Evolutionary conservation across 2,329 filamentous ascomycete genomes (phyloP), one percentile per base, ranked within the genome.

Genomic region (Apiospora marii): DNA sequence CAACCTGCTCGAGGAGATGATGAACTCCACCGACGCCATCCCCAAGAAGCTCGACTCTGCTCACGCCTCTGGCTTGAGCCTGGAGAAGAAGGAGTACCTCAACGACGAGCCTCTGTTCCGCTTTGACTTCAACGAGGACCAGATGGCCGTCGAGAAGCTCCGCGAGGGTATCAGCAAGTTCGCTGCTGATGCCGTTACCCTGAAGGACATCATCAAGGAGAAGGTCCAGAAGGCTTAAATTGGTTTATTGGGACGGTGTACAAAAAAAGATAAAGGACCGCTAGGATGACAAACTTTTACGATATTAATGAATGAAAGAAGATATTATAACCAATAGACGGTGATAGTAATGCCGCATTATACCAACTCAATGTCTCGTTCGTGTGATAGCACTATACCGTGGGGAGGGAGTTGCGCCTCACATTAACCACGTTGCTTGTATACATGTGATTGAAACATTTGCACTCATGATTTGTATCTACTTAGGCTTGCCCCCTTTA

Each of bases 131-230:
- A 99, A 99, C 90, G 96, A 99, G 90, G 95, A 99, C 82, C 93
- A 96, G 85, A 99, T 99, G 96, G 96, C 94, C 76, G 94, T 97
- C 78, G 95, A 98, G 92, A 99, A 99, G 93, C 92, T 99, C 80
- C 94, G 95, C 75, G 96, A 99, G 88, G 96, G 96, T 86, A 99
- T 99, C 89, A 97, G 94, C 90, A 98, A 98, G 89, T 99, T 99
- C 82, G 96, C 96, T 73, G 96, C 96, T 79, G 96, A 99, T 82
- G 95, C 96, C 78, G 87, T 95, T 77, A 97, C 94, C 74, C 92
- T 99, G 80, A 98, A 98, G 93, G 90, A 91, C 76, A 95, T 97
- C 81, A 89, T 99, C 82, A 92, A 92, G 89, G 85, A 91, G 86
- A 98, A 98, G 94, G 89, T 98, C 79, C 71, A 76, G 58, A 64